Evolutionary conservation across 2,329 filamentous ascomycete species (phyloP), one percentile per base, ranked within the genome.

Genomic region (Tolypocladium paradoxum): DNA sequence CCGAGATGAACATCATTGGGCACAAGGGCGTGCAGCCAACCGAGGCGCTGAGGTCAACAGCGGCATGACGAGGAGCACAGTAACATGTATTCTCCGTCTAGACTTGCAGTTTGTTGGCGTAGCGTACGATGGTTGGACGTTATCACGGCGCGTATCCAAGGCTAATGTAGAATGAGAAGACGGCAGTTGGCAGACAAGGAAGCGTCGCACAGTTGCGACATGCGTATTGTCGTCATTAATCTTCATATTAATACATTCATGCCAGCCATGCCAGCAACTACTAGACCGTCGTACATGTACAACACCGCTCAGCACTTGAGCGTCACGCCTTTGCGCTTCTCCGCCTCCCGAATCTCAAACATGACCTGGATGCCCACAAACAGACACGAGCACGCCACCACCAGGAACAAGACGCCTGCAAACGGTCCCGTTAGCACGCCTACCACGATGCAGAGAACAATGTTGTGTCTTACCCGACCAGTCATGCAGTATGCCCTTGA

Each of bases 321-420:
- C 60, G 82, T 78, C 54, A 96, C 85, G 0, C 93, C 93, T 60
- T 81, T 82, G 61, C 92, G 80, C 70, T 84, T 82, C 75, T 99
- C 93, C 43, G 79, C 77, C 73, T 96, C 89, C 51, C 93, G 78
- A 60, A 95, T 80, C 74, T 99, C 93, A 73, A 97, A 96, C 93
- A 99, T 99, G 64, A 96, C 74, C 72, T 97, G 92, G 43, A 87
- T 81, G 29, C 87, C 91, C 0, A 91, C 83, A 66, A 96, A 99
- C 9, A 97, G 70, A 45, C 81, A 83, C n/a, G 69, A 71, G 63
- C 83, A 92, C 4, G 90, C 87, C 3, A 76, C 76, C 12, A 83
- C 64, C 46, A 97, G 70, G 67, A 96, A 99, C 2, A 81, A 65
- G 11, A 87, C 64, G 0, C 93, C 92, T 77, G 48, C 14, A 6